These are phyloP conservation scores for Aspergillus kassunensis DNA, from an alignment of 495 filamentous ascomycete species.

Conservation along the genomic window DNA sequence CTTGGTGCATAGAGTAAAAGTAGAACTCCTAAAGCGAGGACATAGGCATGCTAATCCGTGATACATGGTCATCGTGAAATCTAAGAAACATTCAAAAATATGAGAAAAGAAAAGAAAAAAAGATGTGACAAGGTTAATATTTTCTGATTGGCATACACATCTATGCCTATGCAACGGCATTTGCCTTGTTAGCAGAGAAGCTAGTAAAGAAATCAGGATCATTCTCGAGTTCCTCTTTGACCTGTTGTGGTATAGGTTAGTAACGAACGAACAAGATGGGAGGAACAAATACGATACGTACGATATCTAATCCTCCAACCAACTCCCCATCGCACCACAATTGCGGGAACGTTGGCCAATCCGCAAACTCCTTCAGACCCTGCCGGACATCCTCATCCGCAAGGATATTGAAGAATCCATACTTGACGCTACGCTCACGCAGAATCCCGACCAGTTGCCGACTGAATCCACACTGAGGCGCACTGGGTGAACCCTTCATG, in stretches of 20 bases:
- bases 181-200: slow-evolving; percentile 49
- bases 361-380: slow-evolving; percentile 89
- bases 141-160: no score
- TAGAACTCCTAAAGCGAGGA: background rate
- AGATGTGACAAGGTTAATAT: background rate
- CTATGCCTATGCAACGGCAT: slow-evolving; percentile 15
- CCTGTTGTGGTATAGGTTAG: slow-evolving; percentile 44
- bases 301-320: slow-evolving; percentile 94
- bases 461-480: slow-evolving; percentile 93
- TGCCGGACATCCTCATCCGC: slow-evolving; percentile 97
- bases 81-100: slow-evolving; percentile 1
- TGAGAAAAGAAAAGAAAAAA: background rate
- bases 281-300: slow-evolving; percentile 49
- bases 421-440: slow-evolving; percentile 83
- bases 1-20: background rate
- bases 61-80: no score
- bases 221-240: slow-evolving; percentile 69
- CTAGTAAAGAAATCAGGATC: slow-evolving; percentile 75
- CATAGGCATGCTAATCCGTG: background rate
- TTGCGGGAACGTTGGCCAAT: slow-evolving; percentile 97
- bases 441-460: slow-evolving; percentile 80
- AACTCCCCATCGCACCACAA: slow-evolving; percentile 78
- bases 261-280: background rate
- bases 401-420: slow-evolving; percentile 98
- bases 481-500: slow-evolving; percentile 75